Percentiles rank a stretch among this genome's conserved stretches.
These are phyloP conservation scores for Purpureocillium lavendulum DNA, from an alignment of 2,329 filamentous ascomycete genomes.

Conservation along the genomic window DNA sequence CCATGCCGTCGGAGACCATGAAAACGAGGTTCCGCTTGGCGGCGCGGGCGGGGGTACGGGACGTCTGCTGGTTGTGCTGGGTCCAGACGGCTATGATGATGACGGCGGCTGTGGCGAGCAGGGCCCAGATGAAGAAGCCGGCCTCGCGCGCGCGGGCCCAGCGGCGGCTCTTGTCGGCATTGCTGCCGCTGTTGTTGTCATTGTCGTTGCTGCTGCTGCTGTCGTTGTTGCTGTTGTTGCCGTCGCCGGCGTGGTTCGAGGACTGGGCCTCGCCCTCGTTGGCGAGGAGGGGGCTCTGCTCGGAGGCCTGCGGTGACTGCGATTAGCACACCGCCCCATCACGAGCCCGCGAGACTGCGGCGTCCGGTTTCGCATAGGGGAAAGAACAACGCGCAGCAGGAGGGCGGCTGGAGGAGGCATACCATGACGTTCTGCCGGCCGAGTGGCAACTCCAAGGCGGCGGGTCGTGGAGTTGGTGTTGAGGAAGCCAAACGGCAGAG, in stretches of 20 bases:
- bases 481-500: too few species aligned
- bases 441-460: too few species aligned
- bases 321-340: too few species aligned
- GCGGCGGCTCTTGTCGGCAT: constrained; percentile 13
- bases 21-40: constrained; percentile 92
- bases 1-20: constrained; percentile 99
- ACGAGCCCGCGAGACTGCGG: too few species aligned
- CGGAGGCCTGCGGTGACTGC: constrained; percentile 24
- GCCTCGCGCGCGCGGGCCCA: constrained; percentile 55
- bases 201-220: too few species aligned
- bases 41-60: constrained; percentile 24
- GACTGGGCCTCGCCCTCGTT: constrained; percentile 19
- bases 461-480: too few species aligned
- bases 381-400: too few species aligned
- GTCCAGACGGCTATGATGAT: constrained; percentile 72
- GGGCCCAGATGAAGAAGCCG: constrained; percentile 72
- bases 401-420: too few species aligned
- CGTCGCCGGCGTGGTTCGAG: background rate
- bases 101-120: constrained; percentile 69
- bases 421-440: too few species aligned
- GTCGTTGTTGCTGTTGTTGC: constrained; percentile 5
- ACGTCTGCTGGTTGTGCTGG: constrained; percentile 58
- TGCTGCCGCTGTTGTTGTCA: background rate
- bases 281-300: constrained; percentile 34
- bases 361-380: too few species aligned